Evolutionary conservation across 768 basidiomycete species (phyloP), one percentile per base, ranked within the genome.

Genomic region (Lentinus tigrinus): DNA sequence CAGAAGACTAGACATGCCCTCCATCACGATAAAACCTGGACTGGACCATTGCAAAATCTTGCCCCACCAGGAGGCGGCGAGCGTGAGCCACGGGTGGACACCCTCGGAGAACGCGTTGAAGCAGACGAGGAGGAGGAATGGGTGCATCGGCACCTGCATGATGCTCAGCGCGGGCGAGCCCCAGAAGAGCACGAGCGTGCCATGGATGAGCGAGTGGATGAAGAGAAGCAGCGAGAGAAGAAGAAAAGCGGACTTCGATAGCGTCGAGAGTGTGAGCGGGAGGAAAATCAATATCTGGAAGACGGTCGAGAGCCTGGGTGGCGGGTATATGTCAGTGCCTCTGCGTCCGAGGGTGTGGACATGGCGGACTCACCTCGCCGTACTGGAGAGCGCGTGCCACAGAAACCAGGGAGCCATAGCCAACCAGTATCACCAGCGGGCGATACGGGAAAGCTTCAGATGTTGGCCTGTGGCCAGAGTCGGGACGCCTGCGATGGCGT

Each of bases 141-240:
- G 86, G 70, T 93, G 91, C 78, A 92, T 85, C 9, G 92, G 92
- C 31, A 93, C 82, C 74, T 94, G 92, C 55, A 93, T 77, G 58
- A 94, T 79, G 14, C 89, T 85, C 50, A 93, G 78, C 14, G 83
- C 81, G 46, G 83, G 77, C 13, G 89, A 89, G 55, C 84, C 83
- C 83, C 85, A 89, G 56, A 91, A 63, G 40, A 89, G 78, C 57
- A 84, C 77, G 66, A 93, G 78, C 2, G 90, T 90, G 55, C 91
- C 90, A 77, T 94, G 92, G 47, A 93, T 83, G 71, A 93, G 78
- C 0, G 90, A 84, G 69, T 93, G 91, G 31, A 81, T 65, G 50
- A 88, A 86, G 51, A 93, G 78, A 13, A 93, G 82, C 19, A 94
- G 77, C 10, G 92, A 93, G 36, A 93, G 83, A 26, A 91, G 76